Percentiles rank a stretch among this genome's conserved stretches.
Evolutionary conservation across 768 basidiomycete genomes (phyloP).

Genomic region (Tylopilus rubrobrunneus): DNA sequence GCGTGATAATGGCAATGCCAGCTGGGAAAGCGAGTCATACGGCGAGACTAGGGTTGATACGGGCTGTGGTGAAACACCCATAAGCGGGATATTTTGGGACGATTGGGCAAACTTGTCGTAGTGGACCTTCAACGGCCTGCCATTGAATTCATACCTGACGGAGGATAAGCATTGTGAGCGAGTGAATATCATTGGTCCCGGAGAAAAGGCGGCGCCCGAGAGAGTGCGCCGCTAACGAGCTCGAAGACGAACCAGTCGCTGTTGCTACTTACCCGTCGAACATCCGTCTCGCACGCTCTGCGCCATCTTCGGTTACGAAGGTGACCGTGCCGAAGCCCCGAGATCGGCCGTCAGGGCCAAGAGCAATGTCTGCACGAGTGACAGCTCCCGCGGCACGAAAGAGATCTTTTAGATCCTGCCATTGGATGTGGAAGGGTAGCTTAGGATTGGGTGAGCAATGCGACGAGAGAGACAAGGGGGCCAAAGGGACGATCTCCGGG

Average conservation of each 20-base stretch:
- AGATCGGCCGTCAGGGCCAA: slow-evolving; percentile 84
- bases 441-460: slow-evolving; percentile 32
- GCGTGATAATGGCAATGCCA: slow-evolving; percentile 22
- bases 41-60: slow-evolving; percentile 5
- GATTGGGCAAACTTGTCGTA: slow-evolving; percentile 75
- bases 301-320: slow-evolving; percentile 79
- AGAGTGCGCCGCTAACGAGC: neutral
- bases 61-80: slow-evolving; percentile 22
- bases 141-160: slow-evolving; percentile 81
- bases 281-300: slow-evolving; percentile 77
- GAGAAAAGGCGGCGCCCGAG: neutral
- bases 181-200: neutral
- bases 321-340: slow-evolving; percentile 92
- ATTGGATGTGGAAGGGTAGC: slow-evolving; percentile 93
- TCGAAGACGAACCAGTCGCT: neutral
- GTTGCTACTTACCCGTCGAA: slow-evolving; percentile 76
- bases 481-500: neutral
- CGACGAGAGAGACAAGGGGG: neutral
- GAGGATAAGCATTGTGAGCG: slow-evolving; percentile 4
- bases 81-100: slow-evolving; percentile 23
- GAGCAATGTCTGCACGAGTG: slow-evolving; percentile 84
- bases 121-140: slow-evolving; percentile 83
- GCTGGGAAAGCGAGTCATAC: slow-evolving; percentile 23
- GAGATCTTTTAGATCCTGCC: slow-evolving; percentile 97
- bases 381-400: slow-evolving; percentile 90